Evolutionary conservation across 1,284 basidiomycete genomes (phyloP).

Genomic region (Sanghuangporus baumii): DNA sequence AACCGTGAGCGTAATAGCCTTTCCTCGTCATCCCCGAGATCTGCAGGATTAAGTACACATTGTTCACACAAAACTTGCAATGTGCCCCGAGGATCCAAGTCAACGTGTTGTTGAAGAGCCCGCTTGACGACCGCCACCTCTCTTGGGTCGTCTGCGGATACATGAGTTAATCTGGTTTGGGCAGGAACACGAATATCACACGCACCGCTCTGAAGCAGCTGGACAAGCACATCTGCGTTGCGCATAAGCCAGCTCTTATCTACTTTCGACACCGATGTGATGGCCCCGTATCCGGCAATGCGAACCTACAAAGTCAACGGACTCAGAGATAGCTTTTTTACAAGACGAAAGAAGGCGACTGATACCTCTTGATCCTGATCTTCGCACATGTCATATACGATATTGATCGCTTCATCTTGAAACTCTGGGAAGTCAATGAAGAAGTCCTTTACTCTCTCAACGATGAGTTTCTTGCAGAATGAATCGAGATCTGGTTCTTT

Average conservation of each 20-base stretch:
- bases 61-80: conserved; percentile 58
- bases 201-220: conserved; percentile 69
- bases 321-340: conserved; percentile 1
- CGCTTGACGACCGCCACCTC: conserved; percentile 58
- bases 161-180: background rate
- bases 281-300: conserved; percentile 57
- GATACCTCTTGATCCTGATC: conserved; percentile 51
- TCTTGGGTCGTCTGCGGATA: conserved; percentile 49
- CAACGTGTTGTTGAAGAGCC: conserved; percentile 55
- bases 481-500: conserved; percentile 28
- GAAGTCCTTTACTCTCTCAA: conserved; percentile 49
- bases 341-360: background rate
- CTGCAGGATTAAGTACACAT: conserved; percentile 44
- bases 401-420: conserved; percentile 67
- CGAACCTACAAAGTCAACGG: conserved; percentile 45
- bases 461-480: conserved; percentile 49
- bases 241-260: conserved; percentile 57
- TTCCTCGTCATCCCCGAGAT: conserved; percentile 49
- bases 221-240: conserved; percentile 67
- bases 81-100: conserved; percentile 54
- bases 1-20: conserved; percentile 49
- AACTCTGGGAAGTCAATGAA: conserved; percentile 62
- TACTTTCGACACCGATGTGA: conserved; percentile 55
- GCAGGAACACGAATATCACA: background rate
- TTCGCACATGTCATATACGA: conserved; percentile 68